Percentiles rank a stretch among this genome's conserved stretches.
Evolutionary conservation across 2,329 filamentous ascomycete species (phyloP).

Genomic region (Botrytis pseudocinerea): DNA sequence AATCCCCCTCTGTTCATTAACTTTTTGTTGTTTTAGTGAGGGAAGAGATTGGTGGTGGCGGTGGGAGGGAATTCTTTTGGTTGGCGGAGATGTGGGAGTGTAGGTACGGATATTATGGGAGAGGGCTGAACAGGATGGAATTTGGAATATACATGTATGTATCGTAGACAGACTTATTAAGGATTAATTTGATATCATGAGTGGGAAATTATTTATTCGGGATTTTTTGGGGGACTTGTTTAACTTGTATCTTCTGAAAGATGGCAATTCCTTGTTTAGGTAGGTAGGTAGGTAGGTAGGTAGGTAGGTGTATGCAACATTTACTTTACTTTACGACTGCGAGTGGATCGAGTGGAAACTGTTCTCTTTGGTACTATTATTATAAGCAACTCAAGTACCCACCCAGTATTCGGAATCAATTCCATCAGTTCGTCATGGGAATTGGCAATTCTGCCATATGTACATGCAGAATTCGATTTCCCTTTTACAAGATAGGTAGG

Average conservation of each 20-base stretch:
- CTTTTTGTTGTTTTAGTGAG: not conserved
- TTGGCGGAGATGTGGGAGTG: not conserved
- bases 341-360: not conserved
- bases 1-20: constrained; percentile 22
- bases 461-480: no score
- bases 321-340: not conserved
- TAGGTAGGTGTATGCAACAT: not conserved
- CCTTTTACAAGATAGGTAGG: no score
- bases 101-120: no score
- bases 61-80: not conserved
- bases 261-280: not conserved
- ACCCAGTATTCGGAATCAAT: not conserved
- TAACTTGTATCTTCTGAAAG: no score
- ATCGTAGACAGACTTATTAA: no score
- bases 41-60: no score
- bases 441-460: no score
- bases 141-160: not conserved
- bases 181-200: fast-evolving
- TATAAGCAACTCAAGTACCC: not conserved
- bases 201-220: not conserved
- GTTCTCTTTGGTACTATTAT: not conserved
- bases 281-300: no score
- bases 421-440: no score
- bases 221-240: not conserved
- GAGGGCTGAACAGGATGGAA: not conserved